Percentiles rank a stretch among this genome's conserved stretches.
phyloP scores from a whole-genome alignment of 768 basidiomycete species.

The Boletus sp. region DNA sequence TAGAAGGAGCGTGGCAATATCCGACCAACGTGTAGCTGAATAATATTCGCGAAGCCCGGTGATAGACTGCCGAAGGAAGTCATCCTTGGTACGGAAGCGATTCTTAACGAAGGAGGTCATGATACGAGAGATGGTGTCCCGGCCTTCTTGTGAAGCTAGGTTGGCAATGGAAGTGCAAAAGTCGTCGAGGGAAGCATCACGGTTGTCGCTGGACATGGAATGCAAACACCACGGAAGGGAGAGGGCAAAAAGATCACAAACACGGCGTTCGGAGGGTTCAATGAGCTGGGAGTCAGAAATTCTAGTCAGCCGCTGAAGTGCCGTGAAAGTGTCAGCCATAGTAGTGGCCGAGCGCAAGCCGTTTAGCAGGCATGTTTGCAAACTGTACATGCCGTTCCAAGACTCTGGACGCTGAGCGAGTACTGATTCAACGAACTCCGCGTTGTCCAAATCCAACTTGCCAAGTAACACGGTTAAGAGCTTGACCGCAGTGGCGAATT shows the following conservation, averaged over 20 bases:
- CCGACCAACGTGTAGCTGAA: slow-evolving; percentile 68
- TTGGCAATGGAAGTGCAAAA: slow-evolving; percentile 73
- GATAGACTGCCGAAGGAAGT: slow-evolving; percentile 89
- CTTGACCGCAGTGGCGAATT: slow-evolving; percentile 67
- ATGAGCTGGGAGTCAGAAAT: slow-evolving; percentile 63
- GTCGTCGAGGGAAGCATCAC: slow-evolving; percentile 57
- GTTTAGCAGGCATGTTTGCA: slow-evolving; percentile 71
- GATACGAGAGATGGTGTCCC: slow-evolving; percentile 80
- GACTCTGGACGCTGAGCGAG: slow-evolving; percentile 63
- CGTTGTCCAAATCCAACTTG: slow-evolving; percentile 70
- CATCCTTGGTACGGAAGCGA: slow-evolving; percentile 89
- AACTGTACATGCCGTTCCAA: slow-evolving; percentile 62
- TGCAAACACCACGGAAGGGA: slow-evolving; percentile 88
- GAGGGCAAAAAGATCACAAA: slow-evolving; percentile 80
- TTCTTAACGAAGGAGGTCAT: slow-evolving; percentile 86
- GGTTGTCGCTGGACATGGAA: slow-evolving; percentile 63
- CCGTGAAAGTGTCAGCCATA: slow-evolving; percentile 59
- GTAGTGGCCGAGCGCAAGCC: slow-evolving; percentile 82
- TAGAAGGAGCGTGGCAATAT: slow-evolving; percentile 82
- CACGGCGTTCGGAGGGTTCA: slow-evolving; percentile 65
- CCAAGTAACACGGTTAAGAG: slow-evolving; percentile 65
- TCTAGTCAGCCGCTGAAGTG: slow-evolving; percentile 62
- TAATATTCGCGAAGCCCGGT: slow-evolving; percentile 85
- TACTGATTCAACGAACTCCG: slow-evolving; percentile 63
- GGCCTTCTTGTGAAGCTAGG: slow-evolving; percentile 70